Evolutionary conservation across 352 stramenopile species (phyloP).

Genomic region (Pythium dissimile): DNA sequence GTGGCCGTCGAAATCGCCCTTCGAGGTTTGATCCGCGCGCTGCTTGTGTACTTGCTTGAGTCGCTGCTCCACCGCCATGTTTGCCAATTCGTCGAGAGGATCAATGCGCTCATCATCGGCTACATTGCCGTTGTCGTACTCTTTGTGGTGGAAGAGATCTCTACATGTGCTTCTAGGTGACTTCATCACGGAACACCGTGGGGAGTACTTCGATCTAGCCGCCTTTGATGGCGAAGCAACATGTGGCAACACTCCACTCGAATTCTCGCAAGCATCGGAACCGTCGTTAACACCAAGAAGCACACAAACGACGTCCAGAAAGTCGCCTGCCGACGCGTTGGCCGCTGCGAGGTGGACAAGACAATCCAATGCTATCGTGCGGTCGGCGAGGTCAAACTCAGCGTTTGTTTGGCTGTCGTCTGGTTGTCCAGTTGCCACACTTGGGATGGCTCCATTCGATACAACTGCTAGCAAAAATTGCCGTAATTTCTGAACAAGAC

Average conservation of each 20-base stretch:
- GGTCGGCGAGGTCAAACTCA: conserved; percentile 15
- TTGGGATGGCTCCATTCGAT: not conserved
- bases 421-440: too few relatives aligned
- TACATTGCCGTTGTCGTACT: conserved; percentile 5
- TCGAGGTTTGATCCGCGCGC: conserved; percentile 2
- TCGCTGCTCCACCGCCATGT: conserved; percentile 16
- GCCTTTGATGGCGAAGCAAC: not conserved
- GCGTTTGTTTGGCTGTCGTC: too few relatives aligned
- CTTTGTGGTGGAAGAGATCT: conserved; percentile 5
- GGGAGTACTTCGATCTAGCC: not conserved
- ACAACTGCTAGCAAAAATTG: conserved; percentile 11
- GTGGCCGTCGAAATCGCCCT: conserved; percentile 16
- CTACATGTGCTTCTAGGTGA: not conserved
- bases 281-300: conserved; percentile 43
- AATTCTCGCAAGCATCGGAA: not conserved
- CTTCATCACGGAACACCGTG: not conserved
- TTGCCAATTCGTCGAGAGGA: conserved; percentile 1
- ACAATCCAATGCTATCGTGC: conserved; percentile 47
- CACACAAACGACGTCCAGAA: conserved; percentile 50
- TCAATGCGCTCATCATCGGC: conserved; percentile 19
- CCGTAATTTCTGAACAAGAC: conserved; percentile 12
- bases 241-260: not conserved
- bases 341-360: conserved; percentile 55
- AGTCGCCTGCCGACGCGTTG: conserved; percentile 45
- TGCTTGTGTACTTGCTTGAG: conserved; percentile 29